Evolutionary conservation across 768 basidiomycete species (phyloP).

Genomic region (Termitomyces sp.): DNA sequence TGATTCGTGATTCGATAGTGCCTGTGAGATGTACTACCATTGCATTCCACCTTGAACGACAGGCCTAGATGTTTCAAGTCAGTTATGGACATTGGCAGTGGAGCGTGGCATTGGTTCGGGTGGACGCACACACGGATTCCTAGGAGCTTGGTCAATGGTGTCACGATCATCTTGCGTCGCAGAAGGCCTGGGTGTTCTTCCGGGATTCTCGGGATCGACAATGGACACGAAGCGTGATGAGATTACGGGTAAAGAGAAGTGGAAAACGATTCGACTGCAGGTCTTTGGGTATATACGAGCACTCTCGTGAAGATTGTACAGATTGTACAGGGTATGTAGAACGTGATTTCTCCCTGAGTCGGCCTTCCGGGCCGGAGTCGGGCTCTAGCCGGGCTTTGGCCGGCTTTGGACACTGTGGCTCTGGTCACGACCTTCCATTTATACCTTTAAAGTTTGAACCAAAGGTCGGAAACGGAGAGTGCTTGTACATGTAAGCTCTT

Average conservation of each 20-base stretch:
- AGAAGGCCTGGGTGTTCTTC: not conserved
- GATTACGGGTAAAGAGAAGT: not conserved
- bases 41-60: conserved; percentile 90
- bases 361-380: no score
- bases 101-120: not conserved
- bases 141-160: conserved; percentile 42
- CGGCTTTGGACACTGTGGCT: no score
- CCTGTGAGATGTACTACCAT: conserved; percentile 46
- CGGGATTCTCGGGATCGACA: not conserved
- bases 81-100: not conserved
- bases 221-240: no score
- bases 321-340: no score
- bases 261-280: not conserved
- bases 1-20: not conserved
- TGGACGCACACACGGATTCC: conserved; percentile 7
- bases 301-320: no score
- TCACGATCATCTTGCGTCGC: conserved; percentile 36
- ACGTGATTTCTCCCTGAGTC: not conserved
- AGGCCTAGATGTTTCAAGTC: conserved; percentile 40
- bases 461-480: no score
- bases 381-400: no score
- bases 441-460: not conserved
- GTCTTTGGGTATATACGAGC: no score
- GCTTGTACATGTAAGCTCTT: no score
- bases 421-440: no score